These are phyloP conservation scores for Suillus discolor DNA, from an alignment of 768 basidiomycete genomes.

Conservation along the genomic window DNA sequence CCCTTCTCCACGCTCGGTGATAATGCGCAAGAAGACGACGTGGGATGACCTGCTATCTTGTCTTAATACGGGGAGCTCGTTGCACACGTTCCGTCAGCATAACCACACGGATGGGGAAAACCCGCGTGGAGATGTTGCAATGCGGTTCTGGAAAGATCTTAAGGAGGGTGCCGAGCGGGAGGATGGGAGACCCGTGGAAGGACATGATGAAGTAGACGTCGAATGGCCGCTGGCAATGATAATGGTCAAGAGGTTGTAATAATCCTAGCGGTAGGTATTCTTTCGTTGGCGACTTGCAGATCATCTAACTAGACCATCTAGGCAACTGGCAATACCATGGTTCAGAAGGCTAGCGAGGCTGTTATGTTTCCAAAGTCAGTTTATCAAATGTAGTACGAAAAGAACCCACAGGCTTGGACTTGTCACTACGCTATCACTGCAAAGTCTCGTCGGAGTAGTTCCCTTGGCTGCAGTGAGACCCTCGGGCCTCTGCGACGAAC, in stretches of 20 bases:
- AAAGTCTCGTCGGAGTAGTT: not conserved
- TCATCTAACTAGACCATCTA: not conserved
- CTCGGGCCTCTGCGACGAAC: not conserved
- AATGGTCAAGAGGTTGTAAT: conserved; percentile 15
- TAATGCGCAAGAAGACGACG: conserved; percentile 60
- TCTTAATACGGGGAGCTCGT: conserved; percentile 68
- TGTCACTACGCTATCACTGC: not conserved
- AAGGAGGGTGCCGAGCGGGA: conserved; percentile 39
- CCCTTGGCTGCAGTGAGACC: not conserved
- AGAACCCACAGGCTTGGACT: not conserved
- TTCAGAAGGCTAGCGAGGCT: not conserved
- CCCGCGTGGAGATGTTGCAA: conserved; percentile 62
- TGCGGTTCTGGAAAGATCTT: conserved; percentile 62
- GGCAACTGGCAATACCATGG: not conserved
- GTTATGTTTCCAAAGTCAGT: not conserved
- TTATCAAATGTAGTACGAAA: too few species aligned
- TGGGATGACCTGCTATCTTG: conserved; percentile 72
- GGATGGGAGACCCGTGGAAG: conserved; percentile 22
- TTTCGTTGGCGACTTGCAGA: not conserved
- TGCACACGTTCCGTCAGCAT: conserved; percentile 65
- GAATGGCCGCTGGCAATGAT: conserved; percentile 30
- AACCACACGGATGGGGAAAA: conserved; percentile 56
- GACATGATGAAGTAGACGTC: conserved; percentile 34
- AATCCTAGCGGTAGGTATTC: not conserved
- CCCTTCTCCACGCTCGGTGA: conserved; percentile 39